These are phyloP conservation scores for Penicillium vulpinum DNA, from an alignment of 2,329 filamentous ascomycete genomes.

Conservation along the genomic window DNA sequence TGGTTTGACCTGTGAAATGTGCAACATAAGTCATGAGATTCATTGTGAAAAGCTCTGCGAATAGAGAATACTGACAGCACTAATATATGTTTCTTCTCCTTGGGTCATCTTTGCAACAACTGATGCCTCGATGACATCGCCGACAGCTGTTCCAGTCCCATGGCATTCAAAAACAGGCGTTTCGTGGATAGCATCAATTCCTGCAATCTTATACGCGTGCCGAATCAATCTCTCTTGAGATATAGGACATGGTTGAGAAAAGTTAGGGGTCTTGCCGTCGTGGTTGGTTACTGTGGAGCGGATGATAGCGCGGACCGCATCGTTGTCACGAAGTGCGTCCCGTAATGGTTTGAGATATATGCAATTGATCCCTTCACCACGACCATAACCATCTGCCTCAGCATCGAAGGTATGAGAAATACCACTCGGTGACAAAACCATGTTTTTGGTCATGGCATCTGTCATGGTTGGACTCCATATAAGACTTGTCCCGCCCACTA, in stretches of 20 bases:
- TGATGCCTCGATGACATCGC: constrained; percentile 18
- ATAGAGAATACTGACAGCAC: constrained; percentile 8
- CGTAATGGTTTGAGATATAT: constrained; percentile 50
- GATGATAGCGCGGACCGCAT: constrained; percentile 36
- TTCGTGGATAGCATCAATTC: constrained; percentile 3
- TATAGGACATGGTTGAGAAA: constrained; percentile 17
- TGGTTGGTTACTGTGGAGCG: constrained; percentile 30
- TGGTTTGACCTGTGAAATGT: constrained; percentile 23
- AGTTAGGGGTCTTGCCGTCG: constrained; percentile 30
- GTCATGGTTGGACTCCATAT: constrained; percentile 32
- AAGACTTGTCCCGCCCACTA: constrained; percentile 40
- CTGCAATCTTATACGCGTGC: background rate
- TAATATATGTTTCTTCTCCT: constrained; percentile 19
- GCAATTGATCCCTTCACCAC: constrained; percentile 50
- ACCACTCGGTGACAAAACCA: constrained; percentile 45
- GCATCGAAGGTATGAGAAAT: constrained; percentile 51
- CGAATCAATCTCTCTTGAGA: constrained; percentile 12
- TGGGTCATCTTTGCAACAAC: constrained; percentile 15
- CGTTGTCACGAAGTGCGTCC: constrained; percentile 48
- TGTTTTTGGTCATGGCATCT: constrained; percentile 16
- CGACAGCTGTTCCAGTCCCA: constrained; percentile 20
- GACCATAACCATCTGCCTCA: constrained; percentile 53
- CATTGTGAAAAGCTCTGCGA: fast-evolving
- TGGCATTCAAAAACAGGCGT: constrained; percentile 24
- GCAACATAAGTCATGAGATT: background rate